Evolutionary conservation across 2,329 filamentous ascomycete genomes (phyloP).

Genomic region (Rachicladosporium sp.): DNA sequence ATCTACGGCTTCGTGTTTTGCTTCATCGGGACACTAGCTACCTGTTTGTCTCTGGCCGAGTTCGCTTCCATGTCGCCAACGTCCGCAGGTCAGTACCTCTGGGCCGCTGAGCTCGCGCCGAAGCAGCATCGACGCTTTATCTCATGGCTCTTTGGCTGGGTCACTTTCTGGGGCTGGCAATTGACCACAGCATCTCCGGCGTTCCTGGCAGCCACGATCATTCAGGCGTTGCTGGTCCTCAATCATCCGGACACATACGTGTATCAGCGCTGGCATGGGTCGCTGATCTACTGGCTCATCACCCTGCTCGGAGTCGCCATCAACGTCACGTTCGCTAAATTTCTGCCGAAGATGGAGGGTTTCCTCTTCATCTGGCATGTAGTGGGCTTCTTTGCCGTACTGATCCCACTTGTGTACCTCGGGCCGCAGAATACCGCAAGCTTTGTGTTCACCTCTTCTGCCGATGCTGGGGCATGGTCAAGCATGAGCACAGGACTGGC

Average conservation of each 20-base stretch:
- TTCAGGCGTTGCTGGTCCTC: conserved; percentile 14
- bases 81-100: conserved; percentile 27
- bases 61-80: conserved; percentile 30
- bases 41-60: conserved; percentile 10
- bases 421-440: background rate
- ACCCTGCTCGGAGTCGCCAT: conserved; percentile 2
- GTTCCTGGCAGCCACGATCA: conserved; percentile 7
- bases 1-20: conserved; percentile 20
- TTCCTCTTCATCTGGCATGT: conserved; percentile 2
- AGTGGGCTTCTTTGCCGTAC: conserved; percentile 2
- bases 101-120: conserved; percentile 33
- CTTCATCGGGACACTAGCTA: conserved; percentile 16
- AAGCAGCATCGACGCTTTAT: conserved; percentile 26
- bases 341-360: conserved; percentile 23
- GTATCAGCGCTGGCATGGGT: conserved; percentile 4
- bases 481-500: conserved; percentile 17
- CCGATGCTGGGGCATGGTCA: conserved; percentile 3
- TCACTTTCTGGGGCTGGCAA: conserved; percentile 25
- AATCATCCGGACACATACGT: conserved; percentile 15
- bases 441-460: conserved; percentile 3
- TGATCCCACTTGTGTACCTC: conserved; percentile 5
- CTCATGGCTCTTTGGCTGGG: conserved; percentile 36
- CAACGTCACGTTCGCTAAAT: conserved; percentile 1
- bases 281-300: conserved; percentile 3
- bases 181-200: conserved; percentile 1